Evolutionary conservation across 2,329 filamentous ascomycete species (phyloP), one percentile per base, ranked within the genome.

Genomic region (Pseudophaeomoniella oleicola): DNA sequence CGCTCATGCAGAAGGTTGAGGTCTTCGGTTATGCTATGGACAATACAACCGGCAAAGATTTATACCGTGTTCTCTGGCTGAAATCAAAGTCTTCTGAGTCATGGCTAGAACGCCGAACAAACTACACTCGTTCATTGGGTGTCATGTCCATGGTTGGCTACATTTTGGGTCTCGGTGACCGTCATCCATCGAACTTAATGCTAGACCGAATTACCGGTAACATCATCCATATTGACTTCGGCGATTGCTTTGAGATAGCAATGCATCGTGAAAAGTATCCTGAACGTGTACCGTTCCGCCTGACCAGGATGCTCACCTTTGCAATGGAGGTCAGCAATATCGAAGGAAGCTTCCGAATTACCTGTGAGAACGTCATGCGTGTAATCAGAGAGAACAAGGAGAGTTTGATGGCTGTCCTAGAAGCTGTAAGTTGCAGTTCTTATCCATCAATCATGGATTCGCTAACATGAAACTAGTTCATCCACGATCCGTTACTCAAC

Each of bases 121-220:
- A 94, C 55, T 99, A 98, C 62, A 98, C 90, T 13, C 81, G 90
- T 39, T 96, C 88, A 1, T 69, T 98, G 2, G 90, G 85, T 48
- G 90, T 98, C 50, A 99, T 98, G 90, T 94, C 86, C n/a, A 98
- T 99, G 86, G 90, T 96, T n/a, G 90, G 90, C 44, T 99, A 99
- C 58, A 96, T 99, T 45, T 75, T 99, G 15, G 92, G 90, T 41
- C 69, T 99, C 11, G 90, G 90, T 37, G 90, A 99, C 62, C 79
- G 92, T 34, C 90, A 99, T 61, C 92, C 92, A 27, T 94, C 86
- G 42, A 99, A 99, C 58, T 64, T 99, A 51, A 92, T 98, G 81
- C 78, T 99, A 30, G 90, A 98, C 58, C 81, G 86, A 29, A 77
- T 92, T 42, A 96, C 88, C 1, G 90, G 90, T 54, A 94, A 93